Evolutionary conservation across 768 basidiomycete species (phyloP), one percentile per base, ranked within the genome.

Genomic region (Trametes gibbosa): DNA sequence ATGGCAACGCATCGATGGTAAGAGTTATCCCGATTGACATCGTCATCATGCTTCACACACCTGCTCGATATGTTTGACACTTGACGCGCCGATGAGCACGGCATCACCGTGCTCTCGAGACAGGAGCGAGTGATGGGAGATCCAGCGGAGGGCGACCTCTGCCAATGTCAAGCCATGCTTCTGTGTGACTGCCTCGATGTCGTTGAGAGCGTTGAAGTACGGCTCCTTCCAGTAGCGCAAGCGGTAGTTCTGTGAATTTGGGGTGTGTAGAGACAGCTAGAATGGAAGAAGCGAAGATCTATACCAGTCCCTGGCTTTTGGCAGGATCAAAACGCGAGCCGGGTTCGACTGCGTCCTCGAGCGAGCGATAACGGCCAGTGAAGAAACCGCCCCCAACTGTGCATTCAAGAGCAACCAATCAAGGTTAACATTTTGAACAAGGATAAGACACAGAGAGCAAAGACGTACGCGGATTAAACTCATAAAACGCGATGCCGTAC

Each of bases 51-150:
- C 42, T 23, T 1, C 21, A 45, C 43, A 9, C 14, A 45, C 43
- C 43, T 45, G 21, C 67, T 85, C 78, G 48, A 85, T 80, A 63
- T 88, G 86, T 27, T 74, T 73, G 62, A 81, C 49, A 58, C 77
- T 83, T 5, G 80, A 82, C 25, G 85, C 85, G n/a, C 85, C 85
- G 63, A 89, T 85, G 55, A 87, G 71, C 56, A 86, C 72, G n/a
- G 79, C 69, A 63, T 83, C 81, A 9, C 80, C 78, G 25, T 74
- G 64, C 61, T 82, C 80, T 6, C 76, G 70, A 63, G 78, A 74
- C 65, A 80, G 66, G 39, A 72, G 65, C 23, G 78, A 79, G 66
- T 83, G 81, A 65, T 81, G 78, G 32, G 74, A 71, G 51, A 77
- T 62, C 81, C 81, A 83, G 42, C 81, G 72, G 3, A 82, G 69